These are phyloP conservation scores for Rhizopogon vulgaris DNA, from an alignment of 768 basidiomycete species.

Conservation along the genomic window DNA sequence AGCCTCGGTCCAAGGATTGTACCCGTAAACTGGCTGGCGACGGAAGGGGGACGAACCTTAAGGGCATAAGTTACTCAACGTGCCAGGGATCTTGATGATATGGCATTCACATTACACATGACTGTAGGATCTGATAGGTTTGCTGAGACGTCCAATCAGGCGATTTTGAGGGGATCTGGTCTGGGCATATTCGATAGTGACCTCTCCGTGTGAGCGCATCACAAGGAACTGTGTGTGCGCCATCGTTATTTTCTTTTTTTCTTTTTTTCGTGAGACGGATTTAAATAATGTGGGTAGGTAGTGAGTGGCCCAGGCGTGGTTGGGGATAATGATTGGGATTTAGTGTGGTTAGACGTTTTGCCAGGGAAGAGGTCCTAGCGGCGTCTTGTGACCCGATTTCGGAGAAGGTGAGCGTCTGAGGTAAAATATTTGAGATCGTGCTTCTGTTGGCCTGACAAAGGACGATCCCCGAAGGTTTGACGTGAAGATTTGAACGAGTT, in stretches of 20 bases:
- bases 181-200: background rate
- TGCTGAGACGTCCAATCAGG: background rate
- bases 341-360: constrained; percentile 27
- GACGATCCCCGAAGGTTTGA: background rate
- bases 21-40: constrained; percentile 2
- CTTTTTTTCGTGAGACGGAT: background rate
- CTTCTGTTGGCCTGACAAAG: background rate
- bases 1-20: constrained; percentile 5
- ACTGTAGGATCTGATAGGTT: background rate
- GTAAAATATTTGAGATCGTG: background rate
- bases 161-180: background rate
- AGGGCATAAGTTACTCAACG: background rate
- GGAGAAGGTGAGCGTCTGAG: background rate
- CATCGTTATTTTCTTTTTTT: background rate
- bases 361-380: constrained; percentile 16
- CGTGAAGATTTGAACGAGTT: background rate
- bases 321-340: constrained; percentile 17
- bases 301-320: too few species aligned
- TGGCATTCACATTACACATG: background rate
- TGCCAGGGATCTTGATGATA: background rate
- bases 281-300: background rate
- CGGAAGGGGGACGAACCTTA: background rate
- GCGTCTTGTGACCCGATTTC: background rate
- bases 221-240: background rate
- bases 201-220: background rate